phyloP scores from a whole-genome alignment of 352 stramenopile genomes.

The Globisporangium camurandrum region DNA sequence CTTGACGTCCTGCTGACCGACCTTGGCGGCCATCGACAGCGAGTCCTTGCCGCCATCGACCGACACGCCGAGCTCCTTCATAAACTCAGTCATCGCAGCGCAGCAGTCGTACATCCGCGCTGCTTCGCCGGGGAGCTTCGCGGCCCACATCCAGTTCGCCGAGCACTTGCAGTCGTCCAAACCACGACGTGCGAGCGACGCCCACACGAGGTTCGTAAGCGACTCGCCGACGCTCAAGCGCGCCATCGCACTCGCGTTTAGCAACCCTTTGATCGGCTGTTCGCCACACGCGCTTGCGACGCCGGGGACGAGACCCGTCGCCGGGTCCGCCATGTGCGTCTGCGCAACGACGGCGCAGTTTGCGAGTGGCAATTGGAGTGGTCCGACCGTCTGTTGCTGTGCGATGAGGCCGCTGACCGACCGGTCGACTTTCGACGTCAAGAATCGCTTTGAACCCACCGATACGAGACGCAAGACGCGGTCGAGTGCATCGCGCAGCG shows the following conservation, averaged over 20 bases:
- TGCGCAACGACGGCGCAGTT: slow-evolving; percentile 97
- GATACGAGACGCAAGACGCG: slow-evolving; percentile 93
- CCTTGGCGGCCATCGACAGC: slow-evolving; percentile 97
- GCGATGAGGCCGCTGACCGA: slow-evolving; percentile 97
- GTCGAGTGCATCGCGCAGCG: slow-evolving; percentile 87
- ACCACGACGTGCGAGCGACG: slow-evolving; percentile 79
- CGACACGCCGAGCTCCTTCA: slow-evolving; percentile 93
- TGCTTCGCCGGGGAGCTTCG: slow-evolving; percentile 97
- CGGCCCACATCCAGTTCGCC: slow-evolving; percentile 99
- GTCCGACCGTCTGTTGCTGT: slow-evolving; percentile 98
- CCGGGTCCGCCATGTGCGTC: slow-evolving; percentile 85
- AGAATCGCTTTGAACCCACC: slow-evolving; percentile 97
- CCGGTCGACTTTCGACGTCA: slow-evolving; percentile 97
- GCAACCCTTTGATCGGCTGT: slow-evolving; percentile 95
- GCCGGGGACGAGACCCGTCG: slow-evolving; percentile 83
- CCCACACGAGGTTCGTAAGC: slow-evolving; percentile 98
- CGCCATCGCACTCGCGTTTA: slow-evolving; percentile 94
- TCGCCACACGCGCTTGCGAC: slow-evolving; percentile 96
- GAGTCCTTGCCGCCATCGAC: slow-evolving; percentile 99
- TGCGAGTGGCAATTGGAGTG: slow-evolving; percentile 94
- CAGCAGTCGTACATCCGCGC: slow-evolving; percentile 98
- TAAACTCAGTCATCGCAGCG: slow-evolving; percentile 91
- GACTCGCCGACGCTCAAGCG: slow-evolving; percentile 95
- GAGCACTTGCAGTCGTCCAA: slow-evolving; percentile 97
- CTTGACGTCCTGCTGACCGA: slow-evolving; percentile 95